Conservation (phyloP, 1,284 basidiomycete species). For the Fistulina hepatica region DNA sequence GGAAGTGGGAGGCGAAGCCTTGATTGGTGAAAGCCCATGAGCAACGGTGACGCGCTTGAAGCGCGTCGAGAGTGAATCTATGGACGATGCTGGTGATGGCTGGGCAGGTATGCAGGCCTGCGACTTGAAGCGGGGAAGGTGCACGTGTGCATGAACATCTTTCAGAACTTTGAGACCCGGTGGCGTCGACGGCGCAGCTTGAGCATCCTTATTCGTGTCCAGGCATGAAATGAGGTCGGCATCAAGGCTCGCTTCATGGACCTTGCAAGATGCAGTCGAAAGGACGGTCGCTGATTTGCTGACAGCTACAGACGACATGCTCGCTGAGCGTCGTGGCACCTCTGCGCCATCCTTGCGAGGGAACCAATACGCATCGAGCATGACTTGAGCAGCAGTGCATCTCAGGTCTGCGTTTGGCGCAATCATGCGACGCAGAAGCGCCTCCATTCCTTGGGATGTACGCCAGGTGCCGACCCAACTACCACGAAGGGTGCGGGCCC, state of each 20-base stretch:
- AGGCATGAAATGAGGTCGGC: constrained; percentile 15
- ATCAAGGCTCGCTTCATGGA: constrained; percentile 10
- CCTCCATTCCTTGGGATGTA: constrained; percentile 57
- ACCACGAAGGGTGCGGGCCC: constrained; percentile 67
- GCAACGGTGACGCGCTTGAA: constrained; percentile 26
- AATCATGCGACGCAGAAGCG: constrained; percentile 64
- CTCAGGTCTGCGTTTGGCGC: constrained; percentile 64
- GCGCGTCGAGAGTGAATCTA: not conserved
- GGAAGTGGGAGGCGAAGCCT: constrained; percentile 32
- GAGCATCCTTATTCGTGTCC: no score
- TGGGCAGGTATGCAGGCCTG: no score
- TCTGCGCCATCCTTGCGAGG: constrained; percentile 10
- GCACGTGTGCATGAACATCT: no score
- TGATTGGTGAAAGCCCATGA: constrained; percentile 35
- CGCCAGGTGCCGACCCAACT: constrained; percentile 78
- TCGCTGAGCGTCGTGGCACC: constrained; percentile 38
- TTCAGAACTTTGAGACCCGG: no score
- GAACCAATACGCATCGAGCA: constrained; percentile 60
- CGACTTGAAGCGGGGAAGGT: no score
- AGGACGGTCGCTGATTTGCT: constrained; percentile 38
- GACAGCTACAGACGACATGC: constrained; percentile 39
- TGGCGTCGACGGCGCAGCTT: no score
- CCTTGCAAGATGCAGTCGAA: no score
- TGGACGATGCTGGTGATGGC: no score
- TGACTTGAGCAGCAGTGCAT: constrained; percentile 52